Evolutionary conservation across 2,329 filamentous ascomycete genomes (phyloP), one percentile per base, ranked within the genome.

Genomic region (Fusarium nanum): DNA sequence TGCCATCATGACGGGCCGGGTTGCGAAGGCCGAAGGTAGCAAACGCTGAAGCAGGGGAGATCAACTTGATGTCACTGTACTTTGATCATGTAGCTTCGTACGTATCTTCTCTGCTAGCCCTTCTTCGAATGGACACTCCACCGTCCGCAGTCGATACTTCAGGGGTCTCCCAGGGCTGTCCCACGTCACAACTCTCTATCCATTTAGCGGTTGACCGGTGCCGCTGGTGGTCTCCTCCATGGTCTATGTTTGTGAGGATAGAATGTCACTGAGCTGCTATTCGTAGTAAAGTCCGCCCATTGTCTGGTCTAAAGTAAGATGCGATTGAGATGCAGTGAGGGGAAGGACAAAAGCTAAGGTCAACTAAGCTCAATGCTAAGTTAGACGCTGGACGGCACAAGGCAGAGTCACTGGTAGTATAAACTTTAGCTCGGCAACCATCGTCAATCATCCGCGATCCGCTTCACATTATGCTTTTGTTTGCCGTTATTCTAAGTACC

Each of bases 101-200:
- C 53, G 53, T 60, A 53, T 9, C n/a, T 3, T 14, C 5, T 12
- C 61, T 50, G 50, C 60, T 49, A 32, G 47, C 41, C 42, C 46
- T 28, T 28, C 32, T 42, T 48, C 23, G 42, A 23, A 56, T 49
- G 46, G 46, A 64, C 50, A 54, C 62, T 60, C 44, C 61, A 25
- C 47, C 47, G 34, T 60, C 68, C 52, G 62, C 55, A 64, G 63
- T 60, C 34, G 44, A 68, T 64, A 50, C 44, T 54, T 45, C 68
- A 71, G 67, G 68, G 68, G 67, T 68, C 68, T 61, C 44, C 45
- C 55, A 57, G 57, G 60, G 44, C 63, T 60, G 42, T 63, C 63
- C 34, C 64, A 56, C 64, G 56, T 70, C 67, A 58, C 58, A 40
- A 68, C 59, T 61, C 25, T 58, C 45, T 53, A 66, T 45, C 44